phyloP scores from a whole-genome alignment of 176 grass and related monocot species.

The Phyllostachys edulis region DNA sequence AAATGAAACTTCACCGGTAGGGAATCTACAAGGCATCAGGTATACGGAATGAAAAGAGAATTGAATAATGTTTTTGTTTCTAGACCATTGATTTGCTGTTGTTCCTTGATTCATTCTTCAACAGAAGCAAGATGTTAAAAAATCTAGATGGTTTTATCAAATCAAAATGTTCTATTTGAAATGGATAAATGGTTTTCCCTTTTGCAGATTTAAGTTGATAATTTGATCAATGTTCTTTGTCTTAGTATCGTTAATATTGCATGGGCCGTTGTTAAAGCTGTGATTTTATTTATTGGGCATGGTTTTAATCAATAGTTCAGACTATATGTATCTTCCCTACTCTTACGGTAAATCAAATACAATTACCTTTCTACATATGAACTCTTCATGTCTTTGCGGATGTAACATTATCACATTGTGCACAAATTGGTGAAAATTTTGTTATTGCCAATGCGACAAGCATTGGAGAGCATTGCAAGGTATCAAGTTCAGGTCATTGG shows the following conservation, averaged over 20 bases:
- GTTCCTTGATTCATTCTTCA: neutral
- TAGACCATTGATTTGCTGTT: neutral
- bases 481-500: slow-evolving; percentile 86
- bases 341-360: neutral
- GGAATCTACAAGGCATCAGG: slow-evolving; percentile 85
- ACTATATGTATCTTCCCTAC: slow-evolving; percentile 1
- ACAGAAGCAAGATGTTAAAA: neutral
- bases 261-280: neutral
- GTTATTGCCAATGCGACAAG: slow-evolving; percentile 70
- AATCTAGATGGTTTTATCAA: neutral
- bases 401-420: slow-evolving; percentile 59
- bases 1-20: slow-evolving; percentile 68
- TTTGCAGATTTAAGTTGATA: neutral
- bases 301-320: neutral
- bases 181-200: neutral
- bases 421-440: slow-evolving; percentile 68
- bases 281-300: neutral
- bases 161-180: neutral
- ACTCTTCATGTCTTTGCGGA: slow-evolving; percentile 51
- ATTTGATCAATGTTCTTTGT: neutral
- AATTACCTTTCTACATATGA: slow-evolving; percentile 6
- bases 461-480: slow-evolving; percentile 61
- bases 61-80: slow-evolving; percentile 2
- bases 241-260: neutral
- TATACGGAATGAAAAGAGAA: slow-evolving; percentile 22